These are phyloP conservation scores for Sarocladiaceae sp. DNA, from an alignment of 2,329 filamentous ascomycete species.

Conservation along the genomic window DNA sequence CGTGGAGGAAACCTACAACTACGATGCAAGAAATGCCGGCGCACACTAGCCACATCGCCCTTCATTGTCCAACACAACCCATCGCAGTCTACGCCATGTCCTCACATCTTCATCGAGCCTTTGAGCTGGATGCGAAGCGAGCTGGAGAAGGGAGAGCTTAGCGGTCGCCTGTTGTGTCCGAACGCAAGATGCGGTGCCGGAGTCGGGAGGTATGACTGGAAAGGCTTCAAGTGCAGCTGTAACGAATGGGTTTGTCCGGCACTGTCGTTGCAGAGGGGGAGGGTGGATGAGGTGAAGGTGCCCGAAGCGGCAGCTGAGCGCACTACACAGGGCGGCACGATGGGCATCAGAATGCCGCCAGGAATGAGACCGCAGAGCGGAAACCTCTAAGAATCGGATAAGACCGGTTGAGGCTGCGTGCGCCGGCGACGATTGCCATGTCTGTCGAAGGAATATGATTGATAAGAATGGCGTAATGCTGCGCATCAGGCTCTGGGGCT, in stretches of 20 bases:
- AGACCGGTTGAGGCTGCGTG: too few relatives aligned
- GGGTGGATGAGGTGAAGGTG: constrained; percentile 65
- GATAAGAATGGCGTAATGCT: too few relatives aligned
- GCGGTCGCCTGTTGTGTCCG: constrained; percentile 82
- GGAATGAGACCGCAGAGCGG: constrained; percentile 28
- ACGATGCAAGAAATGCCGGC: constrained; percentile 88
- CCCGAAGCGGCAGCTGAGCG: constrained; percentile 18
- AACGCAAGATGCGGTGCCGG: constrained; percentile 72
- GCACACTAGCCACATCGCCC: constrained; percentile 47
- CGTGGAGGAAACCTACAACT: constrained; percentile 34
- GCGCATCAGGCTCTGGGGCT: too few relatives aligned
- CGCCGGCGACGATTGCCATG: too few relatives aligned
- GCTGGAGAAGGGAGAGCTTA: constrained; percentile 75
- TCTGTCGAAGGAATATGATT: too few relatives aligned
- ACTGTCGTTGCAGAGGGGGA: constrained; percentile 78
- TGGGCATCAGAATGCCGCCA: constrained; percentile 55
- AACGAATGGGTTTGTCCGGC: constrained; percentile 86
- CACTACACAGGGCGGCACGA: constrained; percentile 20
- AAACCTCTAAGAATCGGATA: constrained; percentile 26
- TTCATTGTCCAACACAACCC: constrained; percentile 64
- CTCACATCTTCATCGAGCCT: constrained; percentile 87
- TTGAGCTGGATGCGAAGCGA: constrained; percentile 90
- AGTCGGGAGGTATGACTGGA: constrained; percentile 93
- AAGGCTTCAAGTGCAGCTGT: constrained; percentile 90
- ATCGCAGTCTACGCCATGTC: constrained; percentile 46